A percentile compares a stretch with the other conserved stretches of the same genome.
Conservation (phyloP, 495 filamentous ascomycete genomes). For the Penicillium crystallinum region DNA sequence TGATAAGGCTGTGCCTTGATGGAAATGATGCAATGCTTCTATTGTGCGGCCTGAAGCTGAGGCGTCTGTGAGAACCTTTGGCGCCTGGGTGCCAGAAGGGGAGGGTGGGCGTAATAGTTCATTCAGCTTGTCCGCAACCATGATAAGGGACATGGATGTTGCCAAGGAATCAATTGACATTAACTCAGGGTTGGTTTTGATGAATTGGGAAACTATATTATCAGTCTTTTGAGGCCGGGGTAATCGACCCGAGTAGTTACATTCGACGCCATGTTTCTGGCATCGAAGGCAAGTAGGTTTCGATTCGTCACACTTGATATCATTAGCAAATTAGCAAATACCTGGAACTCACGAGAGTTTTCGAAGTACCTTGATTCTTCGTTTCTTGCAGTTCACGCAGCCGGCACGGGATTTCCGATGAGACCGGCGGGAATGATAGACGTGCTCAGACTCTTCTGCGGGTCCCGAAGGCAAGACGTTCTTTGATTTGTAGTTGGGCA, state of each 20-base stretch:
- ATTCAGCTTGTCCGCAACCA: constrained; percentile 23
- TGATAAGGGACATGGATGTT: constrained; percentile 21
- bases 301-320: constrained; percentile 41
- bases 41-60: constrained; percentile 4
- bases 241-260: constrained; percentile 27
- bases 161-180: constrained; percentile 17
- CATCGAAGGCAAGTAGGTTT: constrained; percentile 43
- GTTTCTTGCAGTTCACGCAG: constrained; percentile 44
- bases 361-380: constrained; percentile 41
- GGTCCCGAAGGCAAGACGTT: constrained; percentile 1
- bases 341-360: not conserved
- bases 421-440: constrained; percentile 30
- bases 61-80: not conserved
- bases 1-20: constrained; percentile 22
- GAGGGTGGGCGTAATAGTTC: constrained; percentile 16
- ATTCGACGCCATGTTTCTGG: constrained; percentile 34
- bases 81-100: not conserved
- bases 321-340: not conserved
- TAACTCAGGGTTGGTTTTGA: constrained; percentile 7
- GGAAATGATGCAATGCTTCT: constrained; percentile 34
- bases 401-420: constrained; percentile 45
- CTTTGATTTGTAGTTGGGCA: constrained; percentile 18
- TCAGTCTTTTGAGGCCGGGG: not conserved
- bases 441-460: constrained; percentile 4
- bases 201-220: constrained; percentile 18